Conservation (phyloP, 768 basidiomycete genomes). For the Calocera cornea region DNA sequence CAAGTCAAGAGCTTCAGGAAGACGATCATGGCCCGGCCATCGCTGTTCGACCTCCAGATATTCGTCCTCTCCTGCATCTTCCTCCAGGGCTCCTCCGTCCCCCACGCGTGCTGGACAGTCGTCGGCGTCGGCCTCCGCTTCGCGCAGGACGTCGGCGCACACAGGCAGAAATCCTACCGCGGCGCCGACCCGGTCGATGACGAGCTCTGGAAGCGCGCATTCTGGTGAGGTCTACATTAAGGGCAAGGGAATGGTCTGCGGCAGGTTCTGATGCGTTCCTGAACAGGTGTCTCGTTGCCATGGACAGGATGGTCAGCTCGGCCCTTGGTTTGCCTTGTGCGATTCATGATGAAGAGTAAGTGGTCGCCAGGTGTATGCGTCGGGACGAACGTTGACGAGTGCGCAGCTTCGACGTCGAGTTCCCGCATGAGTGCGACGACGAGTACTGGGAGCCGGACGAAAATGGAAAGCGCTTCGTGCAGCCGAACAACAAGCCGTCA, state of each 20-base stretch:
- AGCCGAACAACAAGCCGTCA: slow-evolving; percentile 47
- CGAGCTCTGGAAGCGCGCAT: slow-evolving; percentile 67
- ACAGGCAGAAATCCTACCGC: slow-evolving; percentile 46
- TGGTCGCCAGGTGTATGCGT: slow-evolving; percentile 9
- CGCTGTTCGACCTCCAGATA: slow-evolving; percentile 57
- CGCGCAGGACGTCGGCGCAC: slow-evolving; percentile 66
- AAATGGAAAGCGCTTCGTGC: slow-evolving; percentile 44
- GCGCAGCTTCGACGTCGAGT: slow-evolving; percentile 55
- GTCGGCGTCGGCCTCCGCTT: slow-evolving; percentile 55
- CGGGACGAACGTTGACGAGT: not conserved
- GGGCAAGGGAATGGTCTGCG: not conserved
- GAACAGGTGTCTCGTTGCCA: slow-evolving; percentile 10
- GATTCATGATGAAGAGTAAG: slow-evolving; percentile 63
- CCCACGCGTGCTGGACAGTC: slow-evolving; percentile 53
- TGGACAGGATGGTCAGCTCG: slow-evolving; percentile 25
- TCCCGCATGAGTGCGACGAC: slow-evolving; percentile 64
- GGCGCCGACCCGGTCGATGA: slow-evolving; percentile 36
- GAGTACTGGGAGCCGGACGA: slow-evolving; percentile 59
- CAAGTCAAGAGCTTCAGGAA: slow-evolving; percentile 52
- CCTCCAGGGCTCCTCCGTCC: slow-evolving; percentile 46
- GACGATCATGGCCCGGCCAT: slow-evolving; percentile 41
- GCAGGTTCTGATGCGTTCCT: not conserved
- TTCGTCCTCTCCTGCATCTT: slow-evolving; percentile 35
- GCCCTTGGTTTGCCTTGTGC: slow-evolving; percentile 55
- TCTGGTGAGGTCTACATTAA: slow-evolving; percentile 41